Evolutionary conservation across 1,139 yeast species (phyloP), one percentile per base, ranked within the genome.

Genomic region (Blastobotrys capitulatus): DNA sequence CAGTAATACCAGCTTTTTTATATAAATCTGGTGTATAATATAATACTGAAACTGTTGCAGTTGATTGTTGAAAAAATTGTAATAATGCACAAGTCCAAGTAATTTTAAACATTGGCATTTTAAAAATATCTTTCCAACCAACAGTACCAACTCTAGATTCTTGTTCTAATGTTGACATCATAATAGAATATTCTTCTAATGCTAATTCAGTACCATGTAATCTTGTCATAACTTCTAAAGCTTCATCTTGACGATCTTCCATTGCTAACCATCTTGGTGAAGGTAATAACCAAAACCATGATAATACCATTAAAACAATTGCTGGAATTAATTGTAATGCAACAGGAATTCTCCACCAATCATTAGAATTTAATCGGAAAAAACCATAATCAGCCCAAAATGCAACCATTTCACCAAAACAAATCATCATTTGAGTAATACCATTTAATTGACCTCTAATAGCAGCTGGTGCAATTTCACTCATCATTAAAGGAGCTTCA

Each of bases 311-410:
- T 35, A 57, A 57, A 19, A 42, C 44, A 10, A 60, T 40, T 15
- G 65, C 67, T 41, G 64, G 62, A 6, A 62, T 50, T 29, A 59
- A 48, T 53, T 67, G 51, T 53, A 53, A 34, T 53, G 65, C 41
- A 52, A 63, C 39, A 55, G 67, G 57, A 53, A 58, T 47, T 42
- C 60, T 47, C 57, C 62, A 56, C 47, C 54, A 55, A 26, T 57
- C 59, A 22, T 54, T 48, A n/a, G 50, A 48, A 49, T 46, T 54
- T 48, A 78, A 78, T 58, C 78, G 83, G 8, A 82, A 77, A 47
- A 84, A 73, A 16, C 92, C 92, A 61, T 80, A 85, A 62, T 83
- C 88, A 54, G 82, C 70, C 92, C 92, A 85, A 71, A 83, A 83
- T 15, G 89, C 86, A 63, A 83, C 70, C 64, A 79, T 75, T 42